Base-by-base conservation (phyloP, 257 asterid genomes). In the Paraleonurus japonicus region DNA sequence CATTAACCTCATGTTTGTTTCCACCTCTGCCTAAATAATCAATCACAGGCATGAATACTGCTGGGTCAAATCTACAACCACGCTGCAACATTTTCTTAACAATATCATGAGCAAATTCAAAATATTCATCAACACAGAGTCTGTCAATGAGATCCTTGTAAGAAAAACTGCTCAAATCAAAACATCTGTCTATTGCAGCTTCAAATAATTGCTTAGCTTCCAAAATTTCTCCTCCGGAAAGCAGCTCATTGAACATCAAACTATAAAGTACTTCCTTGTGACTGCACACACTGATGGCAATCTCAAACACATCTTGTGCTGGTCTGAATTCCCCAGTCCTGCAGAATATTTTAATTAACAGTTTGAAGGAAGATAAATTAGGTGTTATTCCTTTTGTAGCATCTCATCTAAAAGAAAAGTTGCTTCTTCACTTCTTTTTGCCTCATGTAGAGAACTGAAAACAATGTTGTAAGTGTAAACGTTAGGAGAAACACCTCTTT, bases 281-380 rank as follows among this genome's bases (percentile, higher is more conserved):
- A 61, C 96, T 96, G 76, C 86, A 85, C 32, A 85, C 74, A 61
- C 85, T 76, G 71, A 81, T 58, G 63, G 89, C 89, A 13, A 82
- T 76, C 64, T 86, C 85, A 80, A 94, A 89, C 54, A 81, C 88
- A 64, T 94, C 99, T 70, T 82, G 88, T 41, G 99, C 98, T 32
- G 96, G 96, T 72, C 89, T 89, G 83, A 89, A 89, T 75, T 91
- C 96, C 67, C 99, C 99, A 39, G 78, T 60, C 79, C 89, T 80
- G 80, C 99, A 89, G 84, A 87, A 92, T 61, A 84, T 83, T 81
- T 82, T 83, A 51, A 94, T 88, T 60, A 94, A 76, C 75, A 88
- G 66, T 75, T 85, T 77, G 72, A 89, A 91, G 67, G 96, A 84
- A 75, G 65, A 41, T 53, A 81, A 71, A 61, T 86, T 88, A 63